Evolutionary conservation across 108 stramenopile species (phyloP), one percentile per base, ranked within the genome.

Genomic region (Pseudonitzschia multiseries): DNA sequence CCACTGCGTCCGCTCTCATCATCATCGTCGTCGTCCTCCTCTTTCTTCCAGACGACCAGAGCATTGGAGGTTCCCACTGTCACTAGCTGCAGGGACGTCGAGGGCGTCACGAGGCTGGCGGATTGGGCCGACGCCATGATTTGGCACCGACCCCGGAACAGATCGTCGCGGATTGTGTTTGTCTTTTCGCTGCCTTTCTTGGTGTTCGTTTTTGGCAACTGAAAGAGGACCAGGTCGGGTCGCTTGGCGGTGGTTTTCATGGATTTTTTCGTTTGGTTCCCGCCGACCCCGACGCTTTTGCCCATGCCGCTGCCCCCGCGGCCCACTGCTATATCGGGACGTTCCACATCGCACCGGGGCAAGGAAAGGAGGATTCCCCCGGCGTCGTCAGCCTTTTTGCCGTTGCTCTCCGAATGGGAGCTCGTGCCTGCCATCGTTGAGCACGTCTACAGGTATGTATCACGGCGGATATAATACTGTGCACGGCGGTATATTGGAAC

Each of bases 261-360:
- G 0, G 61, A 62, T 62, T 62, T 62, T 6, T 62, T n/a, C n/a
- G n/a, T 62, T 33, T 33, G 26, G 33, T 33, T 62, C 24, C 41
- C 42, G 8, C n/a, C 44, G 62, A 1, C 4, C 12, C 20, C 62
- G 4, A 21, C 31, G n/a, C 44, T 44, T 2, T 18, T 26, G 28
- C 24, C 44, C 9, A 4, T 18, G 21, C 22, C 22, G 14, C 18
- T 22, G 28, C 17, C 31, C 22, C 15, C 31, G 2, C 20, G 32
- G 29, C 29, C 17, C 32, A 14, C 33, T 62, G 18, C 32, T 2
- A 14, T n/a, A n/a, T 62, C 61, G 32, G 61, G 61, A 3, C 61
- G 61, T 44, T 44, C 27, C 46, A 67, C 10, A n/a, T 67, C 66
- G 66, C 46, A 67, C 42, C 26, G 66, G 42, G 66, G 66, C 44